A percentile compares a stretch with the other conserved stretches of the same genome.
phyloP scores from a whole-genome alignment of 768 basidiomycete genomes.

The Amanita inopinata region DNA sequence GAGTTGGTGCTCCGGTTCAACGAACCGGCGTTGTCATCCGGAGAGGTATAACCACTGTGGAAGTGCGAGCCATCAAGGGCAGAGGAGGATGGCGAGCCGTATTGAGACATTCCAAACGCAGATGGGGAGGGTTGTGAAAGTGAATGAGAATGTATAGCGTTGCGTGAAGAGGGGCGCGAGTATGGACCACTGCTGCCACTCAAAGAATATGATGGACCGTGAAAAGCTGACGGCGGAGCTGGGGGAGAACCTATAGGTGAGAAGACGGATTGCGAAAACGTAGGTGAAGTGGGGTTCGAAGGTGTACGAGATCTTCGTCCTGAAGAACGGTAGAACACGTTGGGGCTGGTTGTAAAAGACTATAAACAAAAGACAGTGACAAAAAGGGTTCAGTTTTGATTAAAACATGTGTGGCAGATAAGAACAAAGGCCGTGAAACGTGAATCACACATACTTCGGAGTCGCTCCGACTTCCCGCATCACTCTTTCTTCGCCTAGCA shows the following conservation, averaged over 20 bases:
- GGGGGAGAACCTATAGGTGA: constrained; percentile 32
- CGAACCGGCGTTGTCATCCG: constrained; percentile 26
- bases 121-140: constrained; percentile 5
- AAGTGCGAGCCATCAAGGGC: constrained; percentile 16
- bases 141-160: constrained; percentile 38
- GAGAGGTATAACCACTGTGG: constrained; percentile 33
- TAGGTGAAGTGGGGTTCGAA: constrained; percentile 62
- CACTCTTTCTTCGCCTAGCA: constrained; percentile 59
- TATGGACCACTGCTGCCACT: constrained; percentile 9
- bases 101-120: constrained; percentile 1
- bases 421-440: constrained; percentile 9
- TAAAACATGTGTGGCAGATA: constrained; percentile 5
- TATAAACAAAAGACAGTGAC: constrained; percentile 8
- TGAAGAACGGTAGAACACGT: constrained; percentile 32
- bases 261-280: constrained; percentile 20
- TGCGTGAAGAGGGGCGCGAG: constrained; percentile 61
- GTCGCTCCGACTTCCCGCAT: constrained; percentile 69
- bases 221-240: constrained; percentile 18
- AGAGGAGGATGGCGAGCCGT: constrained; percentile 12
- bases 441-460: constrained; percentile 47
- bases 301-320: constrained; percentile 53
- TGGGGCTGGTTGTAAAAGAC: constrained; percentile 32
- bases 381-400: too few relatives aligned
- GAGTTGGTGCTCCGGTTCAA: constrained; percentile 13
- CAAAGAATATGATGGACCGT: neutral